Conservation (phyloP, 192 early-diverging fungal genomes). For the Coemansia sp. region DNA sequence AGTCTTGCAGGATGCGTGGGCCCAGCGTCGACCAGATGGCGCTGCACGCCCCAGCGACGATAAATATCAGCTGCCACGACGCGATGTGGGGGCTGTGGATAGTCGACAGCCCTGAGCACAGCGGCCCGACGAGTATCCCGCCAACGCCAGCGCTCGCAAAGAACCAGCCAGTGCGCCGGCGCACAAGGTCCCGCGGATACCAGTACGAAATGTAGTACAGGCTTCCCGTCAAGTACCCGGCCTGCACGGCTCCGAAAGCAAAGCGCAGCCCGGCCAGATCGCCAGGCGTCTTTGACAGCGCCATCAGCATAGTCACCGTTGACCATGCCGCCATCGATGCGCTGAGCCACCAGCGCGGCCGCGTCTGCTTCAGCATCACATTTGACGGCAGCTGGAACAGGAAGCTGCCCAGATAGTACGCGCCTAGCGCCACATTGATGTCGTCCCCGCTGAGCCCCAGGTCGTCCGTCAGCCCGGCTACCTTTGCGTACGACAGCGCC, state of each 20-base stretch:
- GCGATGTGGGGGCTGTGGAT: constrained; percentile 5
- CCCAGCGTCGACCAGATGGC: constrained; percentile 37
- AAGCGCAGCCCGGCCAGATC: constrained; percentile 30
- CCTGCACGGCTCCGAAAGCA: constrained; percentile 45
- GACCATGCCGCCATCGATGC: constrained; percentile 40
- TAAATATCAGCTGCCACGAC: constrained; percentile 43
- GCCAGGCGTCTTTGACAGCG: constrained; percentile 12
- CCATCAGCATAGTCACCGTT: constrained; percentile 25
- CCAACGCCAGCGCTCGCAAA: constrained; percentile 42
- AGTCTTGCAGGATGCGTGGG: constrained; percentile 34
- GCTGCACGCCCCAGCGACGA: constrained; percentile 27
- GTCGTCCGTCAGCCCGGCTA: constrained; percentile 35
- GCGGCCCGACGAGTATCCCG: constrained; percentile 41
- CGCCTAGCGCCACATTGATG: constrained; percentile 37
- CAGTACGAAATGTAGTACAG: constrained; percentile 54
- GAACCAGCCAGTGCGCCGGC: constrained; percentile 46
- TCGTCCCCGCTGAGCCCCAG: constrained; percentile 30
- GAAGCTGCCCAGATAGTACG: constrained; percentile 49
- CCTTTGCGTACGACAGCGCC: constrained; percentile 43
- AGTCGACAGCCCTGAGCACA: constrained; percentile 27
- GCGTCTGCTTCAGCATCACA: constrained; percentile 32
- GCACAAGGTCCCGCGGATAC: constrained; percentile 42
- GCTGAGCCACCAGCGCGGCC: constrained; percentile 42
- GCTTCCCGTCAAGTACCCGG: constrained; percentile 46
- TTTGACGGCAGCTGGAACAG: constrained; percentile 51